These are phyloP conservation scores for Rhexocercosporidium sp. DNA, from an alignment of 2,329 filamentous ascomycete species.

Conservation along the genomic window DNA sequence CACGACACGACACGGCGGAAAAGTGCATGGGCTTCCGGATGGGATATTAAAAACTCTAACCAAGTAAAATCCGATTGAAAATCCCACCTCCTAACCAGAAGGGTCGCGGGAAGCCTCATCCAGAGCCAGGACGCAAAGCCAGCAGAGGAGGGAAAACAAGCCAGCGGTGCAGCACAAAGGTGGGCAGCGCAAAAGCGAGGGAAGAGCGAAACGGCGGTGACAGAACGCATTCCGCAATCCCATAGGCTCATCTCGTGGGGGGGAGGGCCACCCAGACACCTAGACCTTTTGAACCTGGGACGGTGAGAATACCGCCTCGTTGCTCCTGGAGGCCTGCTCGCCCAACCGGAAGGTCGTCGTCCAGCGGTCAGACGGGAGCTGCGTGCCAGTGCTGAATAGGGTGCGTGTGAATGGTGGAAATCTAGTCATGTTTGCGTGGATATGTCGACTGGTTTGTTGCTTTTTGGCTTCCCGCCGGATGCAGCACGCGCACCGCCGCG, in stretches of 20 bases:
- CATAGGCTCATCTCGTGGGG: conserved; percentile 12
- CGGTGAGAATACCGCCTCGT: conserved; percentile 3
- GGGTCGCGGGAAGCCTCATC: conserved; percentile 4
- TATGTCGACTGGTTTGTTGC: conserved; percentile 5
- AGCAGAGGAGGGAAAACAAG: not conserved
- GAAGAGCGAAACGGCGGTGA: conserved; percentile 8
- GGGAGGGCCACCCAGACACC: not conserved
- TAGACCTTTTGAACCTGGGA: not conserved
- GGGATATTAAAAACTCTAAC: not conserved
- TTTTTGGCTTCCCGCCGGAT: conserved; percentile 9
- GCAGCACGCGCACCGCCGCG: conserved; percentile 2
- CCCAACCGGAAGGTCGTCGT: not conserved
- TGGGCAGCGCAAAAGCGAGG: not conserved
- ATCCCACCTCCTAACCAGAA: not conserved
- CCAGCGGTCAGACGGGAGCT: conserved; percentile 7
- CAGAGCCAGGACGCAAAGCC: not conserved
- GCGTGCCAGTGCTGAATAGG: conserved; percentile 6
- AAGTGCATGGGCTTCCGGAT: not conserved
- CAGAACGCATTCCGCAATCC: not conserved
- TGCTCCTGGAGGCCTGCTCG: not conserved
- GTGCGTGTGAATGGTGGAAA: conserved; percentile 9
- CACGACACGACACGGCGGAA: conserved; percentile 1
- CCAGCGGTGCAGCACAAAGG: not conserved
- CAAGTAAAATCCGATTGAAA: not conserved
- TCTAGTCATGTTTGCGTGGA: conserved; percentile 12